A percentile compares a stretch with the other conserved stretches of the same genome.
These are phyloP conservation scores for Pythium diclinum DNA, from an alignment of 352 stramenopile species.

Conservation along the genomic window DNA sequence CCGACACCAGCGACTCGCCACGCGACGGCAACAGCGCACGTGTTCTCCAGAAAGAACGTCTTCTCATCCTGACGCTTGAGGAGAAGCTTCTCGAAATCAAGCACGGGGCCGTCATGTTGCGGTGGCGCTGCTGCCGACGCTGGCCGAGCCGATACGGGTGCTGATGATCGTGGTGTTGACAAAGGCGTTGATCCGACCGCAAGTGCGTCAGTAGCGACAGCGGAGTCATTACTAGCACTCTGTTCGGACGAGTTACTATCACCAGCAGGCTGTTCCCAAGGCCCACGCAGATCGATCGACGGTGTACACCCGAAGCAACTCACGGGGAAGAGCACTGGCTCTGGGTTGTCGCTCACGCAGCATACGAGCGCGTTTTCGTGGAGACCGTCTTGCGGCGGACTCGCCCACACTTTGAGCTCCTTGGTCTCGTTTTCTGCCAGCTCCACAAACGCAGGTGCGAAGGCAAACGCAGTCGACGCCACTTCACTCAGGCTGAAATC, in stretches of 20 bases:
- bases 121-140: not conserved
- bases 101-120: constrained; percentile 18
- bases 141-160: not conserved
- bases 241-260: constrained; percentile 47
- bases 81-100: constrained; percentile 93
- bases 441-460: constrained; percentile 71
- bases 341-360: constrained; percentile 89
- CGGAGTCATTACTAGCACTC: not conserved
- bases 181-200: not conserved
- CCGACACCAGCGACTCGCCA: constrained; percentile 50
- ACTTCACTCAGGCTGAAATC: constrained; percentile 48
- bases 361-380: constrained; percentile 85
- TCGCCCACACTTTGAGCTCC: constrained; percentile 91
- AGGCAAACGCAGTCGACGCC: constrained; percentile 46
- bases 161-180: constrained; percentile 1
- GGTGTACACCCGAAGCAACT: constrained; percentile 86
- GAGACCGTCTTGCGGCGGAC: constrained; percentile 57
- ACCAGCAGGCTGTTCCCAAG: constrained; percentile 76
- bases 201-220: not conserved
- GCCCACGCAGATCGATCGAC: constrained; percentile 68
- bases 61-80: constrained; percentile 86
- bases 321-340: constrained; percentile 83
- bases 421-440: constrained; percentile 87
- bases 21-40: constrained; percentile 61
- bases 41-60: constrained; percentile 86